Base-by-base conservation (phyloP, 129 eudicot genomes). In the Kitagawia praeruptora region DNA sequence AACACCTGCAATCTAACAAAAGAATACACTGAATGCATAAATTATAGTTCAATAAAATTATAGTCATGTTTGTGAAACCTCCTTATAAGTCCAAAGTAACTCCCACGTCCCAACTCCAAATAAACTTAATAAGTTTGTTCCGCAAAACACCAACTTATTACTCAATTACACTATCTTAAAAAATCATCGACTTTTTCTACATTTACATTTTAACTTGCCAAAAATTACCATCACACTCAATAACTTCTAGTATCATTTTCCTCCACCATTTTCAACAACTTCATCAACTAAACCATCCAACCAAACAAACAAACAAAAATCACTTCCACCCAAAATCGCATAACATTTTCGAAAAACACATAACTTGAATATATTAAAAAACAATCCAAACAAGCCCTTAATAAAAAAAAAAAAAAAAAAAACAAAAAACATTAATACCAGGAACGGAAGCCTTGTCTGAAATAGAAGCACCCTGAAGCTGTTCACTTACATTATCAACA, bases 401-500 rank as follows among this genome's bases (percentile, higher is more conserved):
- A 28, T 13, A 69, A 58, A 6, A 39, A 69, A 18, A 1, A 21
- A 37, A 58, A 8, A 39, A 37, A 18, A 18, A 1, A 21, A 37
- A 58, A 23, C 18, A 37, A 38, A 1, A 21, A 37, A 31, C 37
- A 34, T 34, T 25, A 79, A 72, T 80, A 89, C 90, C 89, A 47
- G 86, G 82, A 81, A 84, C 81, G 70, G 85, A 83, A 78, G 63
- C 70, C 51, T 80, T 85, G 44, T 82, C 90, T 11, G 93, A 73
- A 67, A 93, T 87, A 14, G 97, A 89, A 49, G 92, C 80, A 1
- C 93, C 84, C 21, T 86, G 92, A 27, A 94, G 86, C 81, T 94
- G 96, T 79, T 88, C 92, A 8, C 97, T 78, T 14, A 94, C 96
- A 70, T 85, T 70, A 79, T 94, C 97, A 48, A 77, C 87, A 78